phyloP scores from a whole-genome alignment of 2,329 filamentous ascomycete genomes.

The Fusarium sp. region DNA sequence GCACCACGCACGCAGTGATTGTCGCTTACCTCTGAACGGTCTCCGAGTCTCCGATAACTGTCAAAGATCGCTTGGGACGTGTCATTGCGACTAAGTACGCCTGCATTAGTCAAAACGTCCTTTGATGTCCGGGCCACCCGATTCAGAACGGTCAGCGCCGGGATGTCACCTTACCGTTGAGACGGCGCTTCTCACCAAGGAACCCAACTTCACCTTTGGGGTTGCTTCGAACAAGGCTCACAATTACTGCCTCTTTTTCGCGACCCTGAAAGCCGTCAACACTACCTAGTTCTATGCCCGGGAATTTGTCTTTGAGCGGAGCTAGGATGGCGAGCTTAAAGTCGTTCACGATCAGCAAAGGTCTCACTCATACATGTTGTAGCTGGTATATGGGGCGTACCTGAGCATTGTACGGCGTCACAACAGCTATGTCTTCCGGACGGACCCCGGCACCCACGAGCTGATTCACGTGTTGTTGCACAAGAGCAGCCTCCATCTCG shows the following conservation, averaged over 20 bases:
- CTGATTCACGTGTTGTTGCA: constrained; percentile 79
- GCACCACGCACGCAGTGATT: constrained; percentile 6
- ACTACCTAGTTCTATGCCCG: constrained; percentile 92
- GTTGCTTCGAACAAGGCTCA: constrained; percentile 96
- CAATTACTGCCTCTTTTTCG: constrained; percentile 94
- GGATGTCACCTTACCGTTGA: constrained; percentile 79
- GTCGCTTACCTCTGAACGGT: constrained; percentile 85
- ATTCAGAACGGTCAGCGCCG: constrained; percentile 10
- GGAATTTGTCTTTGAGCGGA: constrained; percentile 82
- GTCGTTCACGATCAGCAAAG: constrained; percentile 40
- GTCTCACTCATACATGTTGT: constrained; percentile 14
- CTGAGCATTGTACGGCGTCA: constrained; percentile 97
- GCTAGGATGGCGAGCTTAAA: constrained; percentile 80
- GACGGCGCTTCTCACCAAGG: constrained; percentile 86
- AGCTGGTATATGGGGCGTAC: constrained; percentile 55
- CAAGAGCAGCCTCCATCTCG: constrained; percentile 87
- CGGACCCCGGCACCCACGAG: constrained; percentile 84
- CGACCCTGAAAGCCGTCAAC: constrained; percentile 97
- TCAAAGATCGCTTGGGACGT: constrained; percentile 88
- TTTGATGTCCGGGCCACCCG: constrained; percentile 9
- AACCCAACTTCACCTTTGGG: constrained; percentile 90
- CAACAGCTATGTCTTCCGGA: constrained; percentile 88
- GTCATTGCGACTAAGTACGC: constrained; percentile 93
- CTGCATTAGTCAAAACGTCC: constrained; percentile 39
- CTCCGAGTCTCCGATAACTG: constrained; percentile 93